Evolutionary conservation across 139 green algal genomes (phyloP), one percentile per base, ranked within the genome.

Genomic region (Pleodorina starrii): DNA sequence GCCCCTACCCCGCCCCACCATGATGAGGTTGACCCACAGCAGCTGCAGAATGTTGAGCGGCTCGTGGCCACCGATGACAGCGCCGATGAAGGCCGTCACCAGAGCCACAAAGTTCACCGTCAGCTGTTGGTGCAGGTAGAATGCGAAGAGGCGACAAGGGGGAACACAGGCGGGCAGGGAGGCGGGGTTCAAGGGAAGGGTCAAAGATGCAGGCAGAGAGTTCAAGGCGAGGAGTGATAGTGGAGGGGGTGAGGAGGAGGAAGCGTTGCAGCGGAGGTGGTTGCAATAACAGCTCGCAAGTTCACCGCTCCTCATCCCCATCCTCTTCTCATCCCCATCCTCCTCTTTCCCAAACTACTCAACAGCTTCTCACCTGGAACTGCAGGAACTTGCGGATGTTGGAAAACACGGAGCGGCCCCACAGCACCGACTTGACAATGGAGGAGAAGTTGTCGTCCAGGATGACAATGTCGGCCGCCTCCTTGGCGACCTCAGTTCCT

Each of bases 371-470:
- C 12, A 90, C 90, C 92, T 98, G 96, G 91, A 98, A 98, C 95
- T 98, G 96, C 84, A 99, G 92, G 92, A 99, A 99, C 94, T 99
- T 99, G 73, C 97, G 96, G 93, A 99, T 99, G 93, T 99, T 99
- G 82, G 92, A 94, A 90, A 99, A 99, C 42, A 99, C 97, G 60
- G 92, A 97, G 85, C 98, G 96, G 29, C 98, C 98, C 98, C 98
- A 99, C 74, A 99, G 91, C 60, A 99, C 97, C 6, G 96, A 94
- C 91, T 98, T 99, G 74, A 99, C 97, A 63, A 99, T 99, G 74
- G 95, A 98, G 19, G 90, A 94, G 93, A 99, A 99, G 94, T 99
- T 99, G 94, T 99, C 98, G 89, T 99, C 98, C 92, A 99, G 88
- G 90, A 99, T 99, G 50, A 99, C 95, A 71, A 99, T 99, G 94